Evolutionary conservation across 2,329 filamentous ascomycete genomes (phyloP).

Genomic region (Lasiodiplodia sp.): DNA sequence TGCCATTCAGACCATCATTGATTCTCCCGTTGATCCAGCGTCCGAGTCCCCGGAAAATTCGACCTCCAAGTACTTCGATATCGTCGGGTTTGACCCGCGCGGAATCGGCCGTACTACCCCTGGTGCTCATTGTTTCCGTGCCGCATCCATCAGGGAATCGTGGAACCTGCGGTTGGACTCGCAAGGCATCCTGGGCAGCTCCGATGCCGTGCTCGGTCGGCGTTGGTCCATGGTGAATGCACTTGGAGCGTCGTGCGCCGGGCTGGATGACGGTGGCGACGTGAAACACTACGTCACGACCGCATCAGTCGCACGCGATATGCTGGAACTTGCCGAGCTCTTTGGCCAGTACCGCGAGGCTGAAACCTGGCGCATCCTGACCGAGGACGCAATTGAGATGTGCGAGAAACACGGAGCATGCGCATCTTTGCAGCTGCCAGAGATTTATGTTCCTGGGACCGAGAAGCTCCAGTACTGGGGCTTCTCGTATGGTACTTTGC

Average conservation of each 20-base stretch:
- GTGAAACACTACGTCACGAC: slow-evolving; percentile 56
- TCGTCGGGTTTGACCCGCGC: slow-evolving; percentile 56
- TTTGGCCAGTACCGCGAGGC: slow-evolving; percentile 48
- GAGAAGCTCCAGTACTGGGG: slow-evolving; percentile 55
- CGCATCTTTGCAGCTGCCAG: slow-evolving; percentile 9
- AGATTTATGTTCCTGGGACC: slow-evolving; percentile 36
- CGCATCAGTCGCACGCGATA: slow-evolving; percentile 57
- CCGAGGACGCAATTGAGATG: neutral
- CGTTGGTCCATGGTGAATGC: slow-evolving; percentile 52
- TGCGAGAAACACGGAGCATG: slow-evolving; percentile 17
- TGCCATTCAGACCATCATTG: slow-evolving; percentile 41
- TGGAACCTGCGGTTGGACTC: slow-evolving; percentile 47
- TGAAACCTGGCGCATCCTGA: slow-evolving; percentile 33
- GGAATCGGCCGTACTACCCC: slow-evolving; percentile 50
- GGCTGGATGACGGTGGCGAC: slow-evolving; percentile 40
- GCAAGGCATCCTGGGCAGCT: slow-evolving; percentile 50
- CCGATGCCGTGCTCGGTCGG: slow-evolving; percentile 51
- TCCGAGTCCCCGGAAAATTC: slow-evolving; percentile 33
- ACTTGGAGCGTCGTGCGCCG: slow-evolving; percentile 41
- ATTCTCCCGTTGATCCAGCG: slow-evolving; percentile 33
- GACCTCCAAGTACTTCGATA: slow-evolving; percentile 49
- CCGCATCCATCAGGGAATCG: slow-evolving; percentile 41
- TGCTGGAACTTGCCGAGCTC: slow-evolving; percentile 57
- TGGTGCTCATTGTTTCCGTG: slow-evolving; percentile 44
- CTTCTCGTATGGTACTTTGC: slow-evolving; percentile 58